Evolutionary conservation across 306 rosid genomes (phyloP).

Genomic region (Sesbania bispinosa): DNA sequence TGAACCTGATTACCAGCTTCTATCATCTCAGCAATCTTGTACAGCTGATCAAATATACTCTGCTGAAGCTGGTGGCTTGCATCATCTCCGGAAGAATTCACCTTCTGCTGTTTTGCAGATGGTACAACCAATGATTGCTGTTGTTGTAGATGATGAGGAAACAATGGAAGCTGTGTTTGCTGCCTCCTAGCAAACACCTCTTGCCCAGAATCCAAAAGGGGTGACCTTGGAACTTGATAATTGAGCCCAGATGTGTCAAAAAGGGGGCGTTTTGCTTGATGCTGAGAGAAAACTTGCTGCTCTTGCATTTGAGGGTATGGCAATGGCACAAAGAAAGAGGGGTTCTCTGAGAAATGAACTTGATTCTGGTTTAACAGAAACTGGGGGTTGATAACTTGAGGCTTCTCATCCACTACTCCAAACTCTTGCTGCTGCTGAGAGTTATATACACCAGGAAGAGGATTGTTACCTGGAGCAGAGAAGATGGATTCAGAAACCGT

Average conservation of each 20-base stretch:
- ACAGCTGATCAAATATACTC: conserved; percentile 64
- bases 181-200: conserved; percentile 47
- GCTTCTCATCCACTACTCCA: conserved; percentile 65
- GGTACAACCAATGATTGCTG: conserved; percentile 47
- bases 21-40: conserved; percentile 82
- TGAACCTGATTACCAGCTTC: conserved; percentile 79
- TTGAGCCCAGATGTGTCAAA: conserved; percentile 43
- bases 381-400: conserved; percentile 62
- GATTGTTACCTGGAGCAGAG: conserved; percentile 33
- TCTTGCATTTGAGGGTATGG: conserved; percentile 62
- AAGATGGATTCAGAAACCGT: conserved; percentile 36
- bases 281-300: conserved; percentile 53
- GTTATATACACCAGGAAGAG: conserved; percentile 43
- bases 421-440: conserved; percentile 46
- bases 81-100: conserved; percentile 48
- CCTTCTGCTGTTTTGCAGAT: conserved; percentile 49
- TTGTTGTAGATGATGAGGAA: conserved; percentile 53
- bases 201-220: conserved; percentile 47
- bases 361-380: conserved; percentile 61
- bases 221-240: conserved; percentile 43
- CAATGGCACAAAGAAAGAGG: conserved; percentile 67
- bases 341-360: conserved; percentile 54
- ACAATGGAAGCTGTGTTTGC: conserved; percentile 57
- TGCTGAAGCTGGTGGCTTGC: conserved; percentile 71
- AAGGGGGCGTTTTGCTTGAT: conserved; percentile 57